Percentiles rank a stretch among this genome's conserved stretches.
Conservation (phyloP, 495 filamentous ascomycete species). For the Evansstolkia leycettana region DNA sequence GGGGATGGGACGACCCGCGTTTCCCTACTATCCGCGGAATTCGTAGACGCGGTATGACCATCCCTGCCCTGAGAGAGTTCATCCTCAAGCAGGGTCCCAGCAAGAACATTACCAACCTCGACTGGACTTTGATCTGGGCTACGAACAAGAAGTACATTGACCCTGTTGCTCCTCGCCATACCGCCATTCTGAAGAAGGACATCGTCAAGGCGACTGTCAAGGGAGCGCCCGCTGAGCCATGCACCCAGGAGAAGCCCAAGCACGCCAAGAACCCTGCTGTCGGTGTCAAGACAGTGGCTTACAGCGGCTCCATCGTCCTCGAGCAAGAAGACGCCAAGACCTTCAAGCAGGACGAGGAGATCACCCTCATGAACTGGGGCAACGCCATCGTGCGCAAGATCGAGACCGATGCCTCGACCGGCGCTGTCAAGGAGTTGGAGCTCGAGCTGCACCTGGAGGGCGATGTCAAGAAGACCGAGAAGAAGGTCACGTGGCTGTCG, state of each 20-base stretch:
- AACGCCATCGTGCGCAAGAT: slow-evolving; percentile 79
- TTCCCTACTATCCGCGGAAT: slow-evolving; percentile 91
- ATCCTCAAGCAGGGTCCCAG: slow-evolving; percentile 87
- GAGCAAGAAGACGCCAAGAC: slow-evolving; percentile 77
- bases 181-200: slow-evolving; percentile 57
- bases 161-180: slow-evolving; percentile 74
- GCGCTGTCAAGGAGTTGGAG: slow-evolving; percentile 52
- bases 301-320: slow-evolving; percentile 55
- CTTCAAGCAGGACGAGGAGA: slow-evolving; percentile 78
- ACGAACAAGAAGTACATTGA: slow-evolving; percentile 95
- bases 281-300: slow-evolving; percentile 75
- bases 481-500: slow-evolving; percentile 89
- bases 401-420: slow-evolving; percentile 37
- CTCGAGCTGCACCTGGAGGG: slow-evolving; percentile 76
- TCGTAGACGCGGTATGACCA: slow-evolving; percentile 79
- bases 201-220: slow-evolving; percentile 55
- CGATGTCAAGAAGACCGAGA: slow-evolving; percentile 86
- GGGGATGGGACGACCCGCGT: slow-evolving; percentile 92
- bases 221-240: slow-evolving; percentile 53
- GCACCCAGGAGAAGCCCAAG: slow-evolving; percentile 62
- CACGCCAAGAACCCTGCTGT: slow-evolving; percentile 80
- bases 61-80: slow-evolving; percentile 78
- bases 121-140: slow-evolving; percentile 89
- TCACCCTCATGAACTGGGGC: slow-evolving; percentile 93
- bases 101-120: slow-evolving; percentile 77